Evolutionary conservation across 768 basidiomycete species (phyloP), one percentile per base, ranked within the genome.

Genomic region (Lentinus tigrinus): DNA sequence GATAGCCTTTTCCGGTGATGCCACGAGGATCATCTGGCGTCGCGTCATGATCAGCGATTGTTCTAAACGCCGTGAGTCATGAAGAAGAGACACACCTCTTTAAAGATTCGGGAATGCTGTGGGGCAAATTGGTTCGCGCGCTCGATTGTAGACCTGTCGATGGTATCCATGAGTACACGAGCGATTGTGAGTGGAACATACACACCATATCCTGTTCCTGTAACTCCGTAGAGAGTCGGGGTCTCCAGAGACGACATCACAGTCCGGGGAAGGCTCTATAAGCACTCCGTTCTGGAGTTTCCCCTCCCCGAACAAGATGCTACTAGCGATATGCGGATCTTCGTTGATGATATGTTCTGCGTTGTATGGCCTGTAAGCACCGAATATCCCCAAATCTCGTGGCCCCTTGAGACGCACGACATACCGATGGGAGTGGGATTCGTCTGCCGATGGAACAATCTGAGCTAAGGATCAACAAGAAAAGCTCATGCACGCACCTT

Each of bases 281-380:
- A 80, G 63, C 4, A 79, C 66, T 2, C 78, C 78, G 31, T 70
- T 71, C 60, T 75, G 73, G 58, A 74, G 73, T 17, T 66, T 69
- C 9, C 76, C 77, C 2, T 71, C 67, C 7, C 79, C 78, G 54
- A 79, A 79, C 56, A 80, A 72, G 26, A 79, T 49, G 3, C 68
- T 71, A 26, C 56, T 56, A 8, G 63, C 31, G 7, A 80, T 65
- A 46, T 70, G 68, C 0, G 73, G 71, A 61, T 77, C 73, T 26
- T 67, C 63, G 31, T 63, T 64, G 19, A 80, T 64, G 27, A 79
- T 73, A 13, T 52, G 56, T 63, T 78, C 77, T 31, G 21, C 43
- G 11, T 24, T 6, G 5, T 11, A 24, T 46, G 11, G n/a, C 31
- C 7, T 11, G 31, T 31, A 11, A 31, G 31, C 11, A 31, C 21